These are phyloP conservation scores for Aureobasidium sp. DNA, from an alignment of 2,329 filamentous ascomycete species.

Conservation along the genomic window DNA sequence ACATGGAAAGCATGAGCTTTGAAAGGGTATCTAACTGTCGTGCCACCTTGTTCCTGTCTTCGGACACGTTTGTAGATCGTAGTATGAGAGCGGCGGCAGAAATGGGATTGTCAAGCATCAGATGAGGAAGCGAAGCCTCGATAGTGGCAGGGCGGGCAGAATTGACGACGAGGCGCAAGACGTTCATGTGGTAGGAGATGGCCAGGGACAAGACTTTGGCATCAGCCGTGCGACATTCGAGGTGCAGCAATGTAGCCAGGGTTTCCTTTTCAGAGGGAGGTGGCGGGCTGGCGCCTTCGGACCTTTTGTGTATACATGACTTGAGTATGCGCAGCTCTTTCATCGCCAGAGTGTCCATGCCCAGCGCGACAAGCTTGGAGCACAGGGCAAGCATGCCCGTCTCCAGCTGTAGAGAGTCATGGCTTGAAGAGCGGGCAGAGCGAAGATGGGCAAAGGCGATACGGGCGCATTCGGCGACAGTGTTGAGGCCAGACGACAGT, in stretches of 20 bases:
- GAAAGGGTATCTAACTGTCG: constrained; percentile 62
- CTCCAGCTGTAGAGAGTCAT: constrained; percentile 57
- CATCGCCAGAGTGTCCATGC: constrained; percentile 59
- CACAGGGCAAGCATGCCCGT: constrained; percentile 64
- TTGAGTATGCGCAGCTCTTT: constrained; percentile 62
- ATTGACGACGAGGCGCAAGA: constrained; percentile 56
- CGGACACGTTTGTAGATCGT: constrained; percentile 40
- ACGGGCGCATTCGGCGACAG: constrained; percentile 58
- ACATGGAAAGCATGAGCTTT: constrained; percentile 57
- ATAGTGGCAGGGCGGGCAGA: constrained; percentile 54
- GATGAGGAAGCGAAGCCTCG: constrained; percentile 50
- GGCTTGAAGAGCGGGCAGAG: constrained; percentile 42
- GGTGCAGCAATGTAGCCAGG: constrained; percentile 57
- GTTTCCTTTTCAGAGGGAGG: constrained; percentile 33
- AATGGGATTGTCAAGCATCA: constrained; percentile 46
- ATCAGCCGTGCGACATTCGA: constrained; percentile 39
- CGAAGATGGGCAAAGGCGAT: constrained; percentile 60
- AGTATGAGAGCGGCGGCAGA: constrained; percentile 55
- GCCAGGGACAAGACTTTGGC: constrained; percentile 44
- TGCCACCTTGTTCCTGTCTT: constrained; percentile 49
- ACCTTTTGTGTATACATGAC: constrained; percentile 18
- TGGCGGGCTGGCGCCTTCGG: not conserved
- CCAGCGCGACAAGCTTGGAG: constrained; percentile 57
- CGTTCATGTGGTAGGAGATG: constrained; percentile 58
- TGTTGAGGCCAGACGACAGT: not conserved